Evolutionary conservation across 164 flowering plant genomes (phyloP), one percentile per base, ranked within the genome.

Genomic region (Saururus chinensis): DNA sequence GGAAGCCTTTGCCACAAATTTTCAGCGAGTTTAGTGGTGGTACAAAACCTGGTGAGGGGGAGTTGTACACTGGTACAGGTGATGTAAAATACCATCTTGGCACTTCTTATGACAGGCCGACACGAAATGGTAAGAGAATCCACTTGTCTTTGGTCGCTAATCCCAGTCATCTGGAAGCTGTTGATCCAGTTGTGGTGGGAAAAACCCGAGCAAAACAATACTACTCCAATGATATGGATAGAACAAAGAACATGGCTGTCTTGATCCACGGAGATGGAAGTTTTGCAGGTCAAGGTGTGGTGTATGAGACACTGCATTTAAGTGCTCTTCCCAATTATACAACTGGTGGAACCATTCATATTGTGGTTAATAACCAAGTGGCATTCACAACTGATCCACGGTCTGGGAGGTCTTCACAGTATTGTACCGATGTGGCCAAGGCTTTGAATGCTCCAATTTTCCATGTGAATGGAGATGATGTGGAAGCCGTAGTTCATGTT

Each of bases 151-250:
- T 93, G 79, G 91, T 93, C 57, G 99, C 99, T 64, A 93, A 93
- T 68, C 99, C 99, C 12, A 93, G 99, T 77, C 99, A 93, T 66
- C 80, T 93, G 81, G 99, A 90, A 81, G 99, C 98, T 52, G 98
- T 86, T 25, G 92, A 93, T 65, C 97, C 98, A 30, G 85, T 93
- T 62, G 96, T 93, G 66, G 69, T 93, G 54, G 99, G 99, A 21
- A 93, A 93, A 77, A 84, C 95, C 65, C 81, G 99, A 68, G 97
- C 92, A 10, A 93, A 93, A 58, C 99, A 93, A 53, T 93, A 85
- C 67, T 93, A 82, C 69, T 88, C 96, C 0, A 84, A 88, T 76
- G 99, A 93, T 74, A 63, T 53, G 8, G 84, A 85, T 24, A 80
- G 99, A 71, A 93, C 82, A 40, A 90, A 81, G 72, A 88, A 90